Conservation (phyloP, 805 yeast species). For the Saccharomycopsis microspora region DNA sequence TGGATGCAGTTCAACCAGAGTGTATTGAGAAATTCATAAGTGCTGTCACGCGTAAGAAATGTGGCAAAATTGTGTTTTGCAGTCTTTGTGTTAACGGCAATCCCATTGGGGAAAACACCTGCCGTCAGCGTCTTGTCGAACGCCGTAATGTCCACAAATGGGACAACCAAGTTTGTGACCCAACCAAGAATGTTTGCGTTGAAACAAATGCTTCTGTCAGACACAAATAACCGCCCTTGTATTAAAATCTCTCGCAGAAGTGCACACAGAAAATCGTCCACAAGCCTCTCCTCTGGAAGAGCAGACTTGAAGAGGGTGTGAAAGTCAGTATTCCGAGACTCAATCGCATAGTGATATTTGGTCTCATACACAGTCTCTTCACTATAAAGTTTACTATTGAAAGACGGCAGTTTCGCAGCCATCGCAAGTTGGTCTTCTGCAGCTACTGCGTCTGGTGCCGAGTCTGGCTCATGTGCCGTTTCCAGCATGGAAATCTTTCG, state of each 20-base stretch:
- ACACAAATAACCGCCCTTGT: conserved; percentile 79
- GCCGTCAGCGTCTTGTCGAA: conserved; percentile 81
- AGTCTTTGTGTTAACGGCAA: conserved; percentile 48
- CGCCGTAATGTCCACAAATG: conserved; percentile 55
- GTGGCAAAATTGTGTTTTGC: conserved; percentile 76
- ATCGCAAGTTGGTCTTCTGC: conserved; percentile 9
- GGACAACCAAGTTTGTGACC: conserved; percentile 72
- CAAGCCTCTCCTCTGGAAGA: conserved; percentile 55
- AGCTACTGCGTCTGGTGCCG: neutral
- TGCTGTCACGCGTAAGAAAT: conserved; percentile 69
- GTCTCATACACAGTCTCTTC: conserved; percentile 51
- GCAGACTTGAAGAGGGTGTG: conserved; percentile 62
- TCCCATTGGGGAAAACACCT: conserved; percentile 86
- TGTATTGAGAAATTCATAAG: conserved; percentile 56
- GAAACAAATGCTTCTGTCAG: conserved; percentile 73
- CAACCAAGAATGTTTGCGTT: conserved; percentile 82
- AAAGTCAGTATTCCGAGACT: conserved; percentile 59
- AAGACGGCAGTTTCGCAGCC: conserved; percentile 8
- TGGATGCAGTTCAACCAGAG: conserved; percentile 42
- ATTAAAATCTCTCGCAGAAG: conserved; percentile 73
- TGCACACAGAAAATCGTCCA: conserved; percentile 89
- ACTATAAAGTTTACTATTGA: conserved; percentile 32
- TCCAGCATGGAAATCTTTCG: conserved; percentile 11
- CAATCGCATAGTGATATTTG: conserved; percentile 50
- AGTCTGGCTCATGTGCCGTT: neutral